Evolutionary conservation across 495 filamentous ascomycete genomes (phyloP).

Genomic region (Hypoxylon rickii): DNA sequence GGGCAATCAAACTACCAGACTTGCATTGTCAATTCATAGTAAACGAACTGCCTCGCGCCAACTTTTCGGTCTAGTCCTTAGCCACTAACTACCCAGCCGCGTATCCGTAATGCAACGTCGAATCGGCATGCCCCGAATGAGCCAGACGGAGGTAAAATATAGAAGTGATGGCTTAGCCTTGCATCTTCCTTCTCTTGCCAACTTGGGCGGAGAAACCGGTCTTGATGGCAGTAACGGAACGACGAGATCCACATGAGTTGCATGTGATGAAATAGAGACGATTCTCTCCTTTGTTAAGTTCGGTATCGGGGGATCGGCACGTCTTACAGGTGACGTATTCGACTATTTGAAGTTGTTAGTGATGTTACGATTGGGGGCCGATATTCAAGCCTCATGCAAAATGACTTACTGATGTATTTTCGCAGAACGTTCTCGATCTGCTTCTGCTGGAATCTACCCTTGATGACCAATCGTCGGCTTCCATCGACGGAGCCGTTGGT

Average conservation of each 20-base stretch:
- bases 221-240: slow-evolving; percentile 96
- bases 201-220: slow-evolving; percentile 98
- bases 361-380: too few species aligned
- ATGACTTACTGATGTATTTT: slow-evolving; percentile 83
- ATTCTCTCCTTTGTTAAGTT: slow-evolving; percentile 98
- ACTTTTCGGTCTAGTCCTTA: not conserved
- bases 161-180: slow-evolving; percentile 37
- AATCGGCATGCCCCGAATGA: slow-evolving; percentile 1
- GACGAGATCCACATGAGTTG: slow-evolving; percentile 75
- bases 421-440: slow-evolving; percentile 95
- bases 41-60: not conserved
- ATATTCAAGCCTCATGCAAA: too few species aligned
- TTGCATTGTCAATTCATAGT: not conserved
- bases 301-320: slow-evolving; percentile 90
- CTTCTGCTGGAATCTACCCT: slow-evolving; percentile 98
- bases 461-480: slow-evolving; percentile 90
- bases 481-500: slow-evolving; percentile 94
- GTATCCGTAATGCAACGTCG: not conserved
- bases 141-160: not conserved
- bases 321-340: slow-evolving; percentile 99
- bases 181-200: slow-evolving; percentile 83
- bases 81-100: slow-evolving; percentile 4
- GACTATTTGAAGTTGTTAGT: slow-evolving; percentile 55
- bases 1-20: too few species aligned
- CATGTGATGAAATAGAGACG: slow-evolving; percentile 70